These are phyloP conservation scores for Ogataea neopini DNA, from an alignment of 805 yeast genomes.

Conservation along the genomic window DNA sequence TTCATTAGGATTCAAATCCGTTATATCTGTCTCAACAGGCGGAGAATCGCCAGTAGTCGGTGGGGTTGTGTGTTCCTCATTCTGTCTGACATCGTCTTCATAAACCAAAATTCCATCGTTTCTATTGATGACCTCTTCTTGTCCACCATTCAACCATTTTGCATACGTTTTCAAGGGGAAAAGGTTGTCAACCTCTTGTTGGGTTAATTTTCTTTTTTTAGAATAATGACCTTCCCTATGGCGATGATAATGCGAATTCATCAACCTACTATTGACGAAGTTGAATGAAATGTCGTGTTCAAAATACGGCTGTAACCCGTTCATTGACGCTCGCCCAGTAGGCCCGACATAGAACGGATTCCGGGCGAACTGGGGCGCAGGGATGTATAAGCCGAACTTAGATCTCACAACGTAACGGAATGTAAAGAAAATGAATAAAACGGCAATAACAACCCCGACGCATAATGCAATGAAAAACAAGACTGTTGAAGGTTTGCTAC, in stretches of 20 bases:
- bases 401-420: conserved; percentile 59
- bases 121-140: conserved; percentile 49
- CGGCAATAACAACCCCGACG: conserved; percentile 59
- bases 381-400: conserved; percentile 52
- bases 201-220: conserved; percentile 50
- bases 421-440: conserved; percentile 59
- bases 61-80: conserved; percentile 1
- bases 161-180: conserved; percentile 60
- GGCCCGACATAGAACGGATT: conserved; percentile 28
- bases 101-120: conserved; percentile 38
- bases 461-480: conserved; percentile 64
- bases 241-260: conserved; percentile 8
- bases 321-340: conserved; percentile 28
- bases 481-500: conserved; percentile 59
- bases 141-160: conserved; percentile 64
- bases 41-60: not conserved
- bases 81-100: conserved; percentile 39
- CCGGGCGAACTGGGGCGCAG: conserved; percentile 32
- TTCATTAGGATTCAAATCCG: conserved; percentile 4
- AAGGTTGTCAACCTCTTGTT: conserved; percentile 57
- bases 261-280: conserved; percentile 11
- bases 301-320: conserved; percentile 27
- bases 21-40: conserved; percentile 17
- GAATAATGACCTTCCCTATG: conserved; percentile 41
- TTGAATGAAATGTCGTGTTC: conserved; percentile 21